Evolutionary conservation across 2,329 filamentous ascomycete genomes (phyloP).

Genomic region (Aciculosporium take): DNA sequence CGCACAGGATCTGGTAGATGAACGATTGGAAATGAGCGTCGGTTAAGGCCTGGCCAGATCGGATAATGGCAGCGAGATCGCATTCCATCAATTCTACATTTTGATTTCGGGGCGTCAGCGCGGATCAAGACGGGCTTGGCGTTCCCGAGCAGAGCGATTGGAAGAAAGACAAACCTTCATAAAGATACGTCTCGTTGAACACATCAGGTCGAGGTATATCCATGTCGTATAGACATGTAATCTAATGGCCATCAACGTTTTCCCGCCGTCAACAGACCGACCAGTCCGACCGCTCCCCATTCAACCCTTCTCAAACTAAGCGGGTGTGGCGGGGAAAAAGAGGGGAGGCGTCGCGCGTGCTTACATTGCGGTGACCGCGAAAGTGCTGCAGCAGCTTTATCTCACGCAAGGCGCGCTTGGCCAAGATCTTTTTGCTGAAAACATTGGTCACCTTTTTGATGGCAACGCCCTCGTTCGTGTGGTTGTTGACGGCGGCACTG

Average conservation of each 20-base stretch:
- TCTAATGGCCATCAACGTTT: conserved; percentile 38
- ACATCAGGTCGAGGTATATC: conserved; percentile 93
- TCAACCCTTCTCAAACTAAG: not conserved
- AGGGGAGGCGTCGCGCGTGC: conserved; percentile 15
- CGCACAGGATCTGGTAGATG: conserved; percentile 98
- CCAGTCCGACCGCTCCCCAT: not conserved
- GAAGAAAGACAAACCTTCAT: conserved; percentile 55
- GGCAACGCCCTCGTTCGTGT: conserved; percentile 84
- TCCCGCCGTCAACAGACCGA: not conserved
- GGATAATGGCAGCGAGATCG: conserved; percentile 93
- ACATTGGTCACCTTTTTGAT: conserved; percentile 99
- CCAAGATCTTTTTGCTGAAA: conserved; percentile 99
- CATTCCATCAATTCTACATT: conserved; percentile 90
- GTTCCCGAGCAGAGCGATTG: not conserved
- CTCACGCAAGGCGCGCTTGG: conserved; percentile 92
- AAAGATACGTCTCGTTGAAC: conserved; percentile 98
- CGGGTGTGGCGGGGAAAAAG: not conserved
- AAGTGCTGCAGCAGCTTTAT: conserved; percentile 99
- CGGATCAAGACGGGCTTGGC: not conserved
- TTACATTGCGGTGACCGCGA: conserved; percentile 72
- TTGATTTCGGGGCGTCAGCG: not conserved
- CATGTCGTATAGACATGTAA: conserved; percentile 98
- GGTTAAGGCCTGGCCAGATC: conserved; percentile 90
- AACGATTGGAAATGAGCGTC: conserved; percentile 99
- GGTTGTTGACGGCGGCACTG: conserved; percentile 83